Evolutionary conservation across 2,329 filamentous ascomycete genomes (phyloP), one percentile per base, ranked within the genome.

Genomic region (Phoma sp.): DNA sequence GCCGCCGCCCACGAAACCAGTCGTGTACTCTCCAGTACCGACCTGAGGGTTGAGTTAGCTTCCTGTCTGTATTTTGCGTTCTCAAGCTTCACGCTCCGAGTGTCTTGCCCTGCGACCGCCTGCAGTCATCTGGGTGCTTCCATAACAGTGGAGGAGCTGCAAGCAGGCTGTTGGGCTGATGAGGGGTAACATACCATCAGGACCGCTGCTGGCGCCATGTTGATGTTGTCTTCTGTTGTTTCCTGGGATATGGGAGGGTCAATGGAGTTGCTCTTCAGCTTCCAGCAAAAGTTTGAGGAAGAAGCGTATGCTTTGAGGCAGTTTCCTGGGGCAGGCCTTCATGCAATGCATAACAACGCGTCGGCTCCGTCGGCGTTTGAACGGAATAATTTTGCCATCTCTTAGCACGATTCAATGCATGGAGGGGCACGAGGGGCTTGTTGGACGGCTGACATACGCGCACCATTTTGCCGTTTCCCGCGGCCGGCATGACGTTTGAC

Each of bases 1-100:
- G 56, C 88, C 89, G 57, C 87, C 88, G 54, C 91, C 92, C 53
- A 96, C 92, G 67, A 95, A 97, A 54, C 93, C 93, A 38, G 94
- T 97, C 68, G 94, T 97, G 83, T 97, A 97, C 83, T 97, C 93
- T 70, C 93, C 94, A 10, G 93, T 96, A 62, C 93, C 93, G 55
- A 96, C 85, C 89, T 76, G 45, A 25, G 44, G 35, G 24, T 29
- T 29, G 35, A 8, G 44, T 69, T 43, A 65, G 62, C 52, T 40
- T 33, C n/a, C n/a, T 19, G 6, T 4, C 19, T 12, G 6, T 54
- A 29, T 9, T 24, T 21, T 35, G 32, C 17, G 33, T 43, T 39
- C 19, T 35, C 22, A 12, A 35, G 31, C 2, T 35, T 10, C 6
- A 33, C 32, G 9, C 3, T 24, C 8, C 19, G 6, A 25, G 15